Evolutionary conservation across 1,284 basidiomycete genomes (phyloP).

Genomic region (Cryptococcus sp.): DNA sequence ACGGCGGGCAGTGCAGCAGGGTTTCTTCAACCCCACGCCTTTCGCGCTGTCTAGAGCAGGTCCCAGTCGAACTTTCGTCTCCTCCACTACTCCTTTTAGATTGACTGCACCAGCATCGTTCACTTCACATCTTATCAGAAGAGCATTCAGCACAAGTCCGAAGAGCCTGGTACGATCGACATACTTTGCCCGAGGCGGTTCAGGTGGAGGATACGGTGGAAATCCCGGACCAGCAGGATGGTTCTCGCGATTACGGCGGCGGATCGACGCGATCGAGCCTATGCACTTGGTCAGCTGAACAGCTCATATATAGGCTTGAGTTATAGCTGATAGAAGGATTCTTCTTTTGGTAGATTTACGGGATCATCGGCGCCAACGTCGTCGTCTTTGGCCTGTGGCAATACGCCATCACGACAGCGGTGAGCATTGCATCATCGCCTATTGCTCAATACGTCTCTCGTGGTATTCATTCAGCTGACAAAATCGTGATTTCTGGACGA

Average conservation of each 20-base stretch:
- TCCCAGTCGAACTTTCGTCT: too few relatives aligned
- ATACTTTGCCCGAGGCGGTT: constrained; percentile 24
- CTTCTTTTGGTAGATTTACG: constrained; percentile 32
- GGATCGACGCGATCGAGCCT: constrained; percentile 34
- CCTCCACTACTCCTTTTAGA: background rate
- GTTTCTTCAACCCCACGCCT: too few relatives aligned
- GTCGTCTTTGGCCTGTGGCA: constrained; percentile 51
- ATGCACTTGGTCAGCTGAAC: constrained; percentile 31
- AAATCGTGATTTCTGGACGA: background rate
- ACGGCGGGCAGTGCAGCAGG: too few relatives aligned
- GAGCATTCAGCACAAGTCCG: constrained; percentile 8
- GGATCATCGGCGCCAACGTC: constrained; percentile 46
- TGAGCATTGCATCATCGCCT: constrained; percentile 21
- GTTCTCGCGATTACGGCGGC: constrained; percentile 23
- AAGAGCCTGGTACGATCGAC: constrained; percentile 16
- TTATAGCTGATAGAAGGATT: background rate
- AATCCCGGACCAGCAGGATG: constrained; percentile 11
- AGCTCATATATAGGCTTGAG: background rate
- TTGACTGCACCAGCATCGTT: background rate
- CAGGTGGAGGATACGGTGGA: constrained; percentile 13
- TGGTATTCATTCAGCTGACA: background rate
- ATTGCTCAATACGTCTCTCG: background rate
- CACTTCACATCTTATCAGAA: background rate
- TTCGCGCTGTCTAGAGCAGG: too few relatives aligned
- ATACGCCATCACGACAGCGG: constrained; percentile 44